Conservation (phyloP, 805 yeast genomes). For the Pichia phayaonensis region DNA sequence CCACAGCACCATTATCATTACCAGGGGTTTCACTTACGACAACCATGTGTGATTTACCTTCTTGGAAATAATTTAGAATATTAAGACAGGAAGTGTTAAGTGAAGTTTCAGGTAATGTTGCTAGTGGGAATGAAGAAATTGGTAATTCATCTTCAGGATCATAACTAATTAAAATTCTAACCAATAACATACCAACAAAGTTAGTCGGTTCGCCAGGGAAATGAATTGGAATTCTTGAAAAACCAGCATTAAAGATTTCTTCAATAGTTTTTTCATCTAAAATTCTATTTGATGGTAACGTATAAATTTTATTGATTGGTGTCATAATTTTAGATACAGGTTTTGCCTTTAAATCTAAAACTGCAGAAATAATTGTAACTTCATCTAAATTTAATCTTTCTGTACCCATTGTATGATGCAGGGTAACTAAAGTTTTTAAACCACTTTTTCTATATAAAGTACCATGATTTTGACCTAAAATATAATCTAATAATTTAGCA, state of each 20-base stretch:
- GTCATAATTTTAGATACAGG: constrained; percentile 86
- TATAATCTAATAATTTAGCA: constrained; percentile 69
- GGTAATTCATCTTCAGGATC: constrained; percentile 96
- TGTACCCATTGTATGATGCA: constrained; percentile 92
- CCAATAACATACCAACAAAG: constrained; percentile 91
- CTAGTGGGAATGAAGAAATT: constrained; percentile 87
- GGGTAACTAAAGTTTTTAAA: constrained; percentile 83
- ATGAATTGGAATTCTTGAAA: constrained; percentile 90
- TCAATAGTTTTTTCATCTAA: constrained; percentile 81
- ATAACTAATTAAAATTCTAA: constrained; percentile 84
- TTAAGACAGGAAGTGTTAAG: constrained; percentile 89
- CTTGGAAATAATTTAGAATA: constrained; percentile 92
- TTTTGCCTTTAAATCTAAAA: constrained; percentile 87
- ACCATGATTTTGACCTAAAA: constrained; percentile 94
- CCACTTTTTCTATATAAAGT: constrained; percentile 90
- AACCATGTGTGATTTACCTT: constrained; percentile 97
- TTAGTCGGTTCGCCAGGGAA: constrained; percentile 82
- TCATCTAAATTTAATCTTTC: constrained; percentile 91
- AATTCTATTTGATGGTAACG: constrained; percentile 75
- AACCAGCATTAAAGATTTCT: constrained; percentile 88
- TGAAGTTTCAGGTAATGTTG: constrained; percentile 91
- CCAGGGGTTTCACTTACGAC: constrained; percentile 86
- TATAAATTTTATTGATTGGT: constrained; percentile 83
- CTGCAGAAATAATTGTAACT: constrained; percentile 92
- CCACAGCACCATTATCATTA: constrained; percentile 67